Conservation (phyloP, 108 stramenopile genomes). For the Cyclostephanos invisitatus region DNA sequence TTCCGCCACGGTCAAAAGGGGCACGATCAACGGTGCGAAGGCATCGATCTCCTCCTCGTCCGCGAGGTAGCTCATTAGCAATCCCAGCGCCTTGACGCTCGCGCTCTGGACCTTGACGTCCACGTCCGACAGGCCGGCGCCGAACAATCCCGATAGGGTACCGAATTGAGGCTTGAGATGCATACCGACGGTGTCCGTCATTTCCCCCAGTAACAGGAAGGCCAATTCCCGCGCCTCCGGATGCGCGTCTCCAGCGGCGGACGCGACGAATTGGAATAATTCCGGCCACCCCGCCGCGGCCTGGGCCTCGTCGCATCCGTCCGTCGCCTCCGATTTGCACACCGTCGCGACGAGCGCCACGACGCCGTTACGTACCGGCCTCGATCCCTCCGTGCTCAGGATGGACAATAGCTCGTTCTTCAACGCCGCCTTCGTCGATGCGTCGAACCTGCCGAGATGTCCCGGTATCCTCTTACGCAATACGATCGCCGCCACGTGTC, state of each 20-base stretch:
- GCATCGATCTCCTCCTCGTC: slow-evolving; percentile 76
- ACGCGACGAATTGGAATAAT: slow-evolving; percentile 80
- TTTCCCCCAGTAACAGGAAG: slow-evolving; percentile 88
- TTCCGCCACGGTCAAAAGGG: slow-evolving; percentile 80
- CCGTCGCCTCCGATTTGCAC: slow-evolving; percentile 60
- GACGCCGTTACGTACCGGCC: slow-evolving; percentile 79
- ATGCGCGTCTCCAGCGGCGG: slow-evolving; percentile 53
- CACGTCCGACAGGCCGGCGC: slow-evolving; percentile 59
- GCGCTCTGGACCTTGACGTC: slow-evolving; percentile 83
- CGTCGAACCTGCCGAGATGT: slow-evolving; percentile 81
- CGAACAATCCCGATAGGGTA: slow-evolving; percentile 75
- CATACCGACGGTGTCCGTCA: slow-evolving; percentile 91
- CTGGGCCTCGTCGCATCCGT: slow-evolving; percentile 39
- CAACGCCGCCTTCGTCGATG: slow-evolving; percentile 53
- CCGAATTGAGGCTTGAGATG: slow-evolving; percentile 80
- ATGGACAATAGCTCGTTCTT: slow-evolving; percentile 72
- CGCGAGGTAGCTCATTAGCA: slow-evolving; percentile 72
- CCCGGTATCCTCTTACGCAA: slow-evolving; percentile 85
- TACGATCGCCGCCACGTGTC: slow-evolving; percentile 91
- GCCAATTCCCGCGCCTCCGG: slow-evolving; percentile 91
- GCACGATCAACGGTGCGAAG: slow-evolving; percentile 74
- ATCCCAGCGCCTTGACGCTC: slow-evolving; percentile 80
- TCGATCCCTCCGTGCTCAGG: slow-evolving; percentile 78
- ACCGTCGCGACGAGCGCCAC: slow-evolving; percentile 80
- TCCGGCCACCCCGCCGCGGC: slow-evolving; percentile 78